A percentile compares a stretch with the other conserved stretches of the same genome.
phyloP scores from a whole-genome alignment of 2,329 filamentous ascomycete species.

The Talaromyces sp. region DNA sequence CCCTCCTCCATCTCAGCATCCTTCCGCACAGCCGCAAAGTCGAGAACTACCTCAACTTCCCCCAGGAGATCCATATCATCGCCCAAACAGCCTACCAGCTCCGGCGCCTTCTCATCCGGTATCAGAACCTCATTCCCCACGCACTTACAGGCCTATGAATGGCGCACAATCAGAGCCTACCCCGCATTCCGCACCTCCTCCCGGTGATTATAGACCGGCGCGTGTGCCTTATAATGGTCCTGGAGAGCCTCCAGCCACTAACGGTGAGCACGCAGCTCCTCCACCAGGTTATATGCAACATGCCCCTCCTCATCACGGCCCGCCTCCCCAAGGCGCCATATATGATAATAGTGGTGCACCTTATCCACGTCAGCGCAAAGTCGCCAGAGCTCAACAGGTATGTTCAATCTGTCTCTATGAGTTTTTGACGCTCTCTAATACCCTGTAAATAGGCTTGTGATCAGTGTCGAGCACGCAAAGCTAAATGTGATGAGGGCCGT shows the following conservation, averaged over 20 bases:
- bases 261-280: slow-evolving; percentile 27
- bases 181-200: slow-evolving; percentile 26
- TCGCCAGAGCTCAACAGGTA: slow-evolving; percentile 39
- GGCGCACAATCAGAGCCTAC: slow-evolving; percentile 26
- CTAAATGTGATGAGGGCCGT: slow-evolving; percentile 83
- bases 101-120: slow-evolving; percentile 23
- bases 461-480: slow-evolving; percentile 78
- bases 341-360: slow-evolving; percentile 31
- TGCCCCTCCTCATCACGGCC: slow-evolving; percentile 18
- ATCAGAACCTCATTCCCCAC: slow-evolving; percentile 25
- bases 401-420: neutral
- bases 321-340: slow-evolving; percentile 25
- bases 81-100: slow-evolving; percentile 28
- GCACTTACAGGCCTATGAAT: slow-evolving; percentile 31
- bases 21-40: slow-evolving; percentile 17
- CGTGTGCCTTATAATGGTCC: slow-evolving; percentile 30
- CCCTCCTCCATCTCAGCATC: neutral
- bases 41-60: slow-evolving; percentile 33
- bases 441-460: slow-evolving; percentile 64
- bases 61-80: slow-evolving; percentile 29
- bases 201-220: slow-evolving; percentile 26
- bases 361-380: slow-evolving; percentile 34
- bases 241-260: slow-evolving; percentile 24
- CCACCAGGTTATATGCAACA: slow-evolving; percentile 27
- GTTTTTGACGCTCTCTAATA: neutral